Conservation (phyloP, 208 protist species). For the Trypanosoma theileri region DNA sequence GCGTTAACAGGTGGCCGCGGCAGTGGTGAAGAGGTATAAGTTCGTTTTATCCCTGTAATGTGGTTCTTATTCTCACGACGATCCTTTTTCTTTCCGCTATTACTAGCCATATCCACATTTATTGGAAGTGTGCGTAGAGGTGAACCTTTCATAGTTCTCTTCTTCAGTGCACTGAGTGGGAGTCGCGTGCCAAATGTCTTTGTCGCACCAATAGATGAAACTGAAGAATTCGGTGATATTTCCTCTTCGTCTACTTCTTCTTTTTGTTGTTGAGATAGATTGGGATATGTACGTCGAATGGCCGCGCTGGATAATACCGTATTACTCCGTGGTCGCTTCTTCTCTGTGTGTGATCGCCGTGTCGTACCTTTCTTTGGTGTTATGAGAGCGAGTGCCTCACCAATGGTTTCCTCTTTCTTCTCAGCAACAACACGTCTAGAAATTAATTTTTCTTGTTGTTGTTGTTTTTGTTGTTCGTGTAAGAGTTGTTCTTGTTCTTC, state of each 20-base stretch:
- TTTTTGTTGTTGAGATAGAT: constrained; percentile 9
- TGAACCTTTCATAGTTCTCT: not conserved
- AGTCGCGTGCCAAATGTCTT: constrained; percentile 14
- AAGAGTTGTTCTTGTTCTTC: too few relatives aligned
- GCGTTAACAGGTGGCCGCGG: constrained; percentile 14
- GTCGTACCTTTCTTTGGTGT: constrained; percentile 4
- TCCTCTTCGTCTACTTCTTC: constrained; percentile 9
- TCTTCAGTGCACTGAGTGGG: constrained; percentile 18
- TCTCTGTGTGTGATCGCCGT: constrained; percentile 19
- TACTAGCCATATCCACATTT: not conserved
- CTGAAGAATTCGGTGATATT: constrained; percentile 5
- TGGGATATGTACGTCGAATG: constrained; percentile 17
- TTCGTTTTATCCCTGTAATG: not conserved
- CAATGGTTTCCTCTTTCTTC: not conserved
- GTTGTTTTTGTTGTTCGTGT: not conserved
- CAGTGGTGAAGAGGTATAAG: constrained; percentile 3
- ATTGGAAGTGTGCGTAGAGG: not conserved
- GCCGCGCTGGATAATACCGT: not conserved
- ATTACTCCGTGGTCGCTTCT: constrained; percentile 23
- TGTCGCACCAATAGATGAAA: not conserved
- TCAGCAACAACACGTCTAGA: not conserved
- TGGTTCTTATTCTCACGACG: not conserved
- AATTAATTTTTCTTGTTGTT: not conserved
- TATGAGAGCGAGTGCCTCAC: not conserved
- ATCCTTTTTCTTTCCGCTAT: not conserved